Evolutionary conservation across 2,329 filamentous ascomycete species (phyloP).

Genomic region (Raffaelea arxii): DNA sequence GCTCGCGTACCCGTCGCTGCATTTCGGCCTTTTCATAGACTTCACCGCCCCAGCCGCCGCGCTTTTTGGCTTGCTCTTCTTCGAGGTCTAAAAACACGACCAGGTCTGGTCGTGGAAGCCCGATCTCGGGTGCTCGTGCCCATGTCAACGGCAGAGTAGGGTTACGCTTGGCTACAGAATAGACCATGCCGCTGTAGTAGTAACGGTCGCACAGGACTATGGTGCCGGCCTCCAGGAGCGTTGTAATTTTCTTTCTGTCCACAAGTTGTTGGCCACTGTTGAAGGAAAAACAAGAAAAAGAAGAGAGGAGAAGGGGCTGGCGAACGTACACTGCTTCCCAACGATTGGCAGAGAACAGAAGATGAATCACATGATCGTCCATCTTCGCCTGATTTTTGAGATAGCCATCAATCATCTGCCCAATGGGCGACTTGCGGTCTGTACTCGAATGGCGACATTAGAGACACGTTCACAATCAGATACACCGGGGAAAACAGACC

Average conservation of each 20-base stretch:
- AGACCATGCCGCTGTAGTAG: conserved; percentile 90
- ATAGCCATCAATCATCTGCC: conserved; percentile 78
- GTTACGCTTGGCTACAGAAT: conserved; percentile 79
- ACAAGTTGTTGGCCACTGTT: neutral
- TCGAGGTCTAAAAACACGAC: conserved; percentile 81
- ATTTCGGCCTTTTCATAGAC: conserved; percentile 78
- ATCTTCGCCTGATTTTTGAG: conserved; percentile 62
- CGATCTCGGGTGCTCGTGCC: conserved; percentile 77
- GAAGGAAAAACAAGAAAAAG: neutral
- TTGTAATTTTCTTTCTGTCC: conserved; percentile 38
- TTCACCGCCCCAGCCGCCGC: conserved; percentile 85
- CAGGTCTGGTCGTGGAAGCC: conserved; percentile 77
- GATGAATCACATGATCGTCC: conserved; percentile 82
- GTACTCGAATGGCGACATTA: too few species aligned
- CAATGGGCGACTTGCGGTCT: conserved; percentile 79
- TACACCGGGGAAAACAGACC: conserved; percentile 26
- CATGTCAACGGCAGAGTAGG: conserved; percentile 61
- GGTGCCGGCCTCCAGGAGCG: conserved; percentile 52
- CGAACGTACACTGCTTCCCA: conserved; percentile 60
- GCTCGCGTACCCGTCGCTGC: conserved; percentile 66
- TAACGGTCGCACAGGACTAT: conserved; percentile 86
- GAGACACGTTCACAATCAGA: neutral
- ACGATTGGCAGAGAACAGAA: conserved; percentile 82
- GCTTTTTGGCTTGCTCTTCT: conserved; percentile 57
- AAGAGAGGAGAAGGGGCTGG: neutral